These are phyloP conservation scores for Tylopilus subfusipes DNA, from an alignment of 768 basidiomycete genomes.

Conservation along the genomic window DNA sequence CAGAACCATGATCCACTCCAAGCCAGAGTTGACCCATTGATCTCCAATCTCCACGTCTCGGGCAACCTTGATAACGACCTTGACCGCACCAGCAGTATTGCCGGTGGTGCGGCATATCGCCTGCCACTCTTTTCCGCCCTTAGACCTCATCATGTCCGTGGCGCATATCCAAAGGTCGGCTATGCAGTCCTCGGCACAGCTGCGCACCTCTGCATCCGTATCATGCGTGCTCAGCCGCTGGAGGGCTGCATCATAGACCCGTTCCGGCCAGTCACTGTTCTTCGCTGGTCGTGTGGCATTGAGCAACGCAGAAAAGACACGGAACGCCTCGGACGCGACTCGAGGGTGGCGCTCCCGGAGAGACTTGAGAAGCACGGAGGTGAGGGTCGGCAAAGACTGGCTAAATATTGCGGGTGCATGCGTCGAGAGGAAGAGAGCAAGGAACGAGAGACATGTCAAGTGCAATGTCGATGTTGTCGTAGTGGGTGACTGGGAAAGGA, in stretches of 20 bases:
- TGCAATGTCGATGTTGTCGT: slow-evolving; percentile 82
- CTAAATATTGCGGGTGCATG: slow-evolving; percentile 57
- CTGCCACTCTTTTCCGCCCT: slow-evolving; percentile 77
- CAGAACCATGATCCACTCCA: slow-evolving; percentile 73
- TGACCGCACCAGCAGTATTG: slow-evolving; percentile 71
- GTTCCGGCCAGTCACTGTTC: slow-evolving; percentile 60
- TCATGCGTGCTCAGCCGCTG: slow-evolving; percentile 70
- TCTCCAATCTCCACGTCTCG: slow-evolving; percentile 65
- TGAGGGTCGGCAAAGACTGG: slow-evolving; percentile 59
- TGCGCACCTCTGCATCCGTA: slow-evolving; percentile 88
- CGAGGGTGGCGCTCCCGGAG: slow-evolving; percentile 84
- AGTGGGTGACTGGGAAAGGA: slow-evolving; percentile 64
- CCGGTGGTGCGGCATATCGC: slow-evolving; percentile 68
- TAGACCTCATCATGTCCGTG: slow-evolving; percentile 61
- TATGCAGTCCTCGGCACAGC: slow-evolving; percentile 75
- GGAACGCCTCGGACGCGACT: slow-evolving; percentile 84
- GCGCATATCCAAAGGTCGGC: slow-evolving; percentile 88
- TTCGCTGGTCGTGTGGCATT: slow-evolving; percentile 70
- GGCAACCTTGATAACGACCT: slow-evolving; percentile 82
- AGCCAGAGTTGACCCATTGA: slow-evolving; percentile 76
- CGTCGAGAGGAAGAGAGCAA: slow-evolving; percentile 74
- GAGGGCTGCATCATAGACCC: slow-evolving; percentile 73
- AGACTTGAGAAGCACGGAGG: slow-evolving; percentile 70
- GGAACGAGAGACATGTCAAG: slow-evolving; percentile 80
- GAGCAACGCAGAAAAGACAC: slow-evolving; percentile 79